These are phyloP conservation scores for Taphrina sp. DNA, from an alignment of 1,139 yeast species.

Conservation along the genomic window DNA sequence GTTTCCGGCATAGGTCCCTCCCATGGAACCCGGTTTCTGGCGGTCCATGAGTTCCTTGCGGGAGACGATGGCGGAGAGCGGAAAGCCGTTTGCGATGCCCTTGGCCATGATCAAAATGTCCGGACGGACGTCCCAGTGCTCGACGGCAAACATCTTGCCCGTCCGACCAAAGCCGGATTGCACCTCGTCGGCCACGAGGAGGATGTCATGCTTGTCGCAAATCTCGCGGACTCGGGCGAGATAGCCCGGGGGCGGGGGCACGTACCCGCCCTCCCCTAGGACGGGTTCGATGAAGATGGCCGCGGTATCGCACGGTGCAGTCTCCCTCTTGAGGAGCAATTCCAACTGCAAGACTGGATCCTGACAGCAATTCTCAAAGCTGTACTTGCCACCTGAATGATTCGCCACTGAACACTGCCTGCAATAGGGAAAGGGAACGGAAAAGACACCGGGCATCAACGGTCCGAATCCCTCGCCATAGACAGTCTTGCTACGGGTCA, in stretches of 20 bases:
- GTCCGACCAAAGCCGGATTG: slow-evolving; percentile 96
- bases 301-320: slow-evolving; percentile 54
- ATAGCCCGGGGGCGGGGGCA: slow-evolving; percentile 62
- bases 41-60: slow-evolving; percentile 71
- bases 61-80: slow-evolving; percentile 89
- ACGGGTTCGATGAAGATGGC: slow-evolving; percentile 94
- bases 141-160: slow-evolving; percentile 91
- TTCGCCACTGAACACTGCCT: slow-evolving; percentile 12
- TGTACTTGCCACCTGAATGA: slow-evolving; percentile 19
- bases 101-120: slow-evolving; percentile 92
- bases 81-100: slow-evolving; percentile 94
- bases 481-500: slow-evolving; percentile 52
- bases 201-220: slow-evolving; percentile 69
- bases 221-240: slow-evolving; percentile 62
- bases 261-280: slow-evolving; percentile 97
- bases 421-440: slow-evolving; percentile 26
- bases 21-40: slow-evolving; percentile 89
- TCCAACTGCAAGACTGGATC: slow-evolving; percentile 25
- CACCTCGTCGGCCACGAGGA: slow-evolving; percentile 88
- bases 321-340: slow-evolving; percentile 12
- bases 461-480: slow-evolving; percentile 25
- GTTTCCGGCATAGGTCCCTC: slow-evolving; percentile 96
- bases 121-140: slow-evolving; percentile 80
- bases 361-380: slow-evolving; percentile 14
- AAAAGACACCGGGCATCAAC: slow-evolving; percentile 23